A percentile compares a stretch with the other conserved stretches of the same genome.
Evolutionary conservation across 768 basidiomycete genomes (phyloP).

Genomic region (Lepiota brunneoincarnata): DNA sequence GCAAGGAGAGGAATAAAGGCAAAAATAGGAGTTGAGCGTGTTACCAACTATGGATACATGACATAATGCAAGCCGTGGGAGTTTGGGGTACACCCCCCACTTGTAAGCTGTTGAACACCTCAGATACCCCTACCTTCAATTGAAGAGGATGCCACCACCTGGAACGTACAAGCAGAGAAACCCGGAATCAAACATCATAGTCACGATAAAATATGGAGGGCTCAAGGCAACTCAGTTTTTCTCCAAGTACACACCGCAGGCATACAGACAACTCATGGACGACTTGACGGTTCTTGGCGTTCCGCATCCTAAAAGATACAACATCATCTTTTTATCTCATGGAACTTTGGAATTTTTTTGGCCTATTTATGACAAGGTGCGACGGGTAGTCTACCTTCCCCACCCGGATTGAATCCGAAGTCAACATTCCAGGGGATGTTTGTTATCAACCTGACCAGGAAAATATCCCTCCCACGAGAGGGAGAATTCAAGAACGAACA

Average conservation of each 20-base stretch:
- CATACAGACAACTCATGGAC: slow-evolving; percentile 23
- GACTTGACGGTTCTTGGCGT: slow-evolving; percentile 36
- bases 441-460: slow-evolving; percentile 4
- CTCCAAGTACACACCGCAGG: slow-evolving; percentile 24
- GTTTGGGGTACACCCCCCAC: no score
- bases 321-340: slow-evolving; percentile 28
- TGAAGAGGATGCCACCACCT: no score
- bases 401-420: not conserved
- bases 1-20: slow-evolving; percentile 59
- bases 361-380: slow-evolving; percentile 20
- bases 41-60: no score
- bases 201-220: slow-evolving; percentile 32
- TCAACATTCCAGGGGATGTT: not conserved
- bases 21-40: slow-evolving; percentile 18
- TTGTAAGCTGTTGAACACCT: no score
- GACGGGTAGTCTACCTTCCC: slow-evolving; percentile 1
- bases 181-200: slow-evolving; percentile 17
- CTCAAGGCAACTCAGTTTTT: slow-evolving; percentile 34
- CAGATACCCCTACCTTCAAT: no score
- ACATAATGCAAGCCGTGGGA: no score
- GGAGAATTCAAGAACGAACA: slow-evolving; percentile 4
- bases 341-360: slow-evolving; percentile 30
- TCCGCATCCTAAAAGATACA: slow-evolving; percentile 35
- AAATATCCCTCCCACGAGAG: slow-evolving; percentile 5
- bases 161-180: no score